Percentiles rank a stretch among this genome's conserved stretches.
phyloP scores from a whole-genome alignment of 2,329 filamentous ascomycete species.

The Epichloe festucae region DNA sequence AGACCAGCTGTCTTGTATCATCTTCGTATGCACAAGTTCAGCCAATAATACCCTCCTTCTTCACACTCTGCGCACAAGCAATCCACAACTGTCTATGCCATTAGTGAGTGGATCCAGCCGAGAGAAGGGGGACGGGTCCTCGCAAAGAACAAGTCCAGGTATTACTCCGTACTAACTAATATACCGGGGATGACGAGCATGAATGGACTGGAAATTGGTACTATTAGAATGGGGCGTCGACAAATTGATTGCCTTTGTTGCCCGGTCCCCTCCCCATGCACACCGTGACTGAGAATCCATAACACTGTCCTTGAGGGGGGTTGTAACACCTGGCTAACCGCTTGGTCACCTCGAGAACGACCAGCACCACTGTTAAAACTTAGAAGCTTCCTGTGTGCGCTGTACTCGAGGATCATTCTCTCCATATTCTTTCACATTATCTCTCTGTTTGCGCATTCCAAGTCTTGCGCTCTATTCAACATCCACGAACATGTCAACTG shows the following conservation, averaged over 20 bases:
- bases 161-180: too few species aligned
- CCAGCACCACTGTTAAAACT: neutral
- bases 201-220: neutral
- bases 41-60: too few species aligned
- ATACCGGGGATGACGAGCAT: neutral
- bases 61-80: neutral
- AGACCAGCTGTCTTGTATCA: too few species aligned
- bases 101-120: neutral
- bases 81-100: neutral
- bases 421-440: neutral
- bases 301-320: neutral
- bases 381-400: neutral
- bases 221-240: neutral
- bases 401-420: neutral
- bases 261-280: neutral
- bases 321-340: neutral
- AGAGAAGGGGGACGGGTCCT: neutral
- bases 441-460: neutral
- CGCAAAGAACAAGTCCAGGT: neutral
- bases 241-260: conserved; percentile 1
- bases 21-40: too few species aligned
- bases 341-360: neutral
- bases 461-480: neutral
- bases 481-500: conserved; percentile 32
- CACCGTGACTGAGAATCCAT: neutral